Percentiles rank a stretch among this genome's conserved stretches.
These are phyloP conservation scores for Xylariales sp. DNA, from an alignment of 2,329 filamentous ascomycete species.

Conservation along the genomic window DNA sequence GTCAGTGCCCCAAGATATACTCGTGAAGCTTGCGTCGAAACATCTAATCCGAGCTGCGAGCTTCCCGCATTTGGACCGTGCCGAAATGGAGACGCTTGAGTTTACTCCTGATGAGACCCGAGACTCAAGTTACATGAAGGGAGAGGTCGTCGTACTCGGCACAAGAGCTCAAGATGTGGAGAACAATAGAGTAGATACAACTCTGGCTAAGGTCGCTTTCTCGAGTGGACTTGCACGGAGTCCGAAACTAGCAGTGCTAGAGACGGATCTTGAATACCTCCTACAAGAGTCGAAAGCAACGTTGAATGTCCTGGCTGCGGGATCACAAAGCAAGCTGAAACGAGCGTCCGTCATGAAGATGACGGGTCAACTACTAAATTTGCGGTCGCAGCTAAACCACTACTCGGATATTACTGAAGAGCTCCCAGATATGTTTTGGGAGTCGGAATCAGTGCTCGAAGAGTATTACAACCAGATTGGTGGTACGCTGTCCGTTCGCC, in stretches of 20 bases:
- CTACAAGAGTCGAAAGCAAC: constrained; percentile 88
- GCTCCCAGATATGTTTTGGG: constrained; percentile 97
- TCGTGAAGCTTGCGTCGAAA: constrained; percentile 74
- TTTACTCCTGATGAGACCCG: constrained; percentile 80
- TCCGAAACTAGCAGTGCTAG: constrained; percentile 92
- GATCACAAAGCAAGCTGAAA: constrained; percentile 73
- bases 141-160: constrained; percentile 89
- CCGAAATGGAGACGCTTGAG: constrained; percentile 91
- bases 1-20: constrained; percentile 82
- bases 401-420: constrained; percentile 97
- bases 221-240: constrained; percentile 92
- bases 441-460: constrained; percentile 91
- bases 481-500: constrained; percentile 87
- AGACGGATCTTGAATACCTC: constrained; percentile 83
- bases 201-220: constrained; percentile 94
- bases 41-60: constrained; percentile 81
- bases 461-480: constrained; percentile 96
- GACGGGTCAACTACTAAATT: constrained; percentile 88
- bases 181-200: constrained; percentile 64
- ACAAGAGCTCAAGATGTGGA: constrained; percentile 68
- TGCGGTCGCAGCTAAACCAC: constrained; percentile 93
- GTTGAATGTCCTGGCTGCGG: constrained; percentile 72
- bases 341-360: constrained; percentile 88
- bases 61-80: constrained; percentile 74
- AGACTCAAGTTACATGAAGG: constrained; percentile 81